Evolutionary conservation across 768 basidiomycete genomes (phyloP).

Genomic region (Lentinus tigrinus): DNA sequence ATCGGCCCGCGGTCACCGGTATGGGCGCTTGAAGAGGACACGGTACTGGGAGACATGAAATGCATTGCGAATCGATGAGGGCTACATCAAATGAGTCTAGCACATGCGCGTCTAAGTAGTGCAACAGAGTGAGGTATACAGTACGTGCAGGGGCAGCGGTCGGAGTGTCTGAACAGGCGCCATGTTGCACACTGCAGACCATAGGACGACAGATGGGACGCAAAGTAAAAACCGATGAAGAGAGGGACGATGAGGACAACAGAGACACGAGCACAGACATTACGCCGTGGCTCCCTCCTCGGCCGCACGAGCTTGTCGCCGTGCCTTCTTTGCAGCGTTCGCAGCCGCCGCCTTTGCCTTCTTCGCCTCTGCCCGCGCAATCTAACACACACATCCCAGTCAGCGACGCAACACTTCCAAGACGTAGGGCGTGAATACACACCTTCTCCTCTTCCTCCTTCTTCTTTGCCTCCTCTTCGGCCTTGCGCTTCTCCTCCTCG

Average conservation of each 20-base stretch:
- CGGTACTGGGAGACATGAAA: no score
- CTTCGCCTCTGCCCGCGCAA: conserved; percentile 71
- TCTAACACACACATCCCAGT: conserved; percentile 32
- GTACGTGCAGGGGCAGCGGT: conserved; percentile 15
- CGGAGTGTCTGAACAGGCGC: background rate
- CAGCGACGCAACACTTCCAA: background rate
- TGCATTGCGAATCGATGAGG: background rate
- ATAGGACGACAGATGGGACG: background rate
- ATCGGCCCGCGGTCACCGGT: no score
- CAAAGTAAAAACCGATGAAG: background rate
- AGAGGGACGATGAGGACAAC: background rate
- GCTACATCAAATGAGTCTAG: conserved; percentile 2
- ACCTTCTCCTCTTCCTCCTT: conserved; percentile 89
- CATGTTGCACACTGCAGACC: background rate
- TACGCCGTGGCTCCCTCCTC: conserved; percentile 7
- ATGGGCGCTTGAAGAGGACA: no score
- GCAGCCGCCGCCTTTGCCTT: conserved; percentile 84
- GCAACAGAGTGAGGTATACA: conserved; percentile 19
- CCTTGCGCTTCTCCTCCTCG: conserved; percentile 63
- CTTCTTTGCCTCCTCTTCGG: conserved; percentile 54
- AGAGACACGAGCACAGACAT: background rate
- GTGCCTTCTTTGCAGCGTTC: conserved; percentile 88
- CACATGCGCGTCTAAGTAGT: conserved; percentile 13
- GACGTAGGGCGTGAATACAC: conserved; percentile 12
- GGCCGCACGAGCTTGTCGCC: conserved; percentile 38